Conservation (phyloP, 2,329 filamentous ascomycete species). For the Elsinoe batatas region DNA sequence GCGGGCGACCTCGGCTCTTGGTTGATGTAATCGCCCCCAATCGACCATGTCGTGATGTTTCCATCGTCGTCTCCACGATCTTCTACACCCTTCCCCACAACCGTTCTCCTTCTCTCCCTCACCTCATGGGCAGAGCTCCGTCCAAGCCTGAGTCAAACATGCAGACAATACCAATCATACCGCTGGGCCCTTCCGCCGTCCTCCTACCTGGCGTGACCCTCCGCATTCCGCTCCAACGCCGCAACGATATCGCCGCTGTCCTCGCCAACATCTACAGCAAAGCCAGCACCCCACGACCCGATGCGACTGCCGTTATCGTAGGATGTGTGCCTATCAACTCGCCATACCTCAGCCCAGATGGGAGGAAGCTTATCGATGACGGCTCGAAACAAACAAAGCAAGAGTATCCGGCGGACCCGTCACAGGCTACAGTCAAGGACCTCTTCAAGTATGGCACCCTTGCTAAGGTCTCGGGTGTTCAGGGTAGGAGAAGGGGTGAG, state of each 20-base stretch:
- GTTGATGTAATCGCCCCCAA: not conserved
- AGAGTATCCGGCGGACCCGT: conserved; percentile 46
- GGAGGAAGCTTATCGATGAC: conserved; percentile 63
- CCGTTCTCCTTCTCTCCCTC: not conserved
- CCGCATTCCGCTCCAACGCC: conserved; percentile 71
- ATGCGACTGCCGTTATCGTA: conserved; percentile 62
- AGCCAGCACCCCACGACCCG: conserved; percentile 53
- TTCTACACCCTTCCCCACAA: not conserved
- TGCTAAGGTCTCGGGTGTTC: conserved; percentile 40
- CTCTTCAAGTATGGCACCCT: conserved; percentile 76
- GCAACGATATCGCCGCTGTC: conserved; percentile 79
- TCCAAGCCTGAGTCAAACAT: conserved; percentile 8
- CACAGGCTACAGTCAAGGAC: conserved; percentile 44
- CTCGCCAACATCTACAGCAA: conserved; percentile 77
- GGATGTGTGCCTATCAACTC: conserved; percentile 81
- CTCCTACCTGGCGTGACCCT: conserved; percentile 78
- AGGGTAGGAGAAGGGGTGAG: conserved; percentile 43
- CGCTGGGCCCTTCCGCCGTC: conserved; percentile 68
- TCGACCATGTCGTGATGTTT: not conserved
- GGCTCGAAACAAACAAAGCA: conserved; percentile 34
- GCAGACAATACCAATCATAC: conserved; percentile 58
- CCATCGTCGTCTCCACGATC: conserved; percentile 3
- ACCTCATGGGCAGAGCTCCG: conserved; percentile 12
- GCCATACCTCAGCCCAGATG: conserved; percentile 60
- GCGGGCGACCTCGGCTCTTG: conserved; percentile 1